Base-by-base conservation (phyloP, 2,329 filamentous ascomycete species). In the Dryadomyces quercivorus region DNA sequence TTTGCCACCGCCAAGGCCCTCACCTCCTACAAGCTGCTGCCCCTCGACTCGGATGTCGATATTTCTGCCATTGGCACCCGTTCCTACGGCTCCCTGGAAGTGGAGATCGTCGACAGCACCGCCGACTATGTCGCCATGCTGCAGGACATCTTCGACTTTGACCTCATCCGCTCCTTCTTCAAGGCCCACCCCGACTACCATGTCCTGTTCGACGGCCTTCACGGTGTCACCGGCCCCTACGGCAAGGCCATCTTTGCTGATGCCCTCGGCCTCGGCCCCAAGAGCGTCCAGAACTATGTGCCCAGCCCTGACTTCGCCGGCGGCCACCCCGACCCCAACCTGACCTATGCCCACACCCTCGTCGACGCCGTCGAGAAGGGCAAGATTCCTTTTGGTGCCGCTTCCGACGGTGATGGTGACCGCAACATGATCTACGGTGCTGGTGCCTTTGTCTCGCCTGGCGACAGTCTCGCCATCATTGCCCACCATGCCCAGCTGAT, bases 391-490 rank as follows among this genome's bases (percentile, higher is more conserved):
- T 98, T 98, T 64, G 93, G 93, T 66, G 93, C 93, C 56, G 93
- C 93, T 50, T 95, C 88, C 60, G 93, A 98, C 63, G 93, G 93
- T 63, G 93, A 98, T 64, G 93, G 93, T 65, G 93, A 98, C 76
- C 88, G 93, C 63, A 98, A 98, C 82, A 98, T 98, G 93, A 98
- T 98, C 67, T 98, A 98, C 73, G 93, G 93, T 59, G 91, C 92
- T 61, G 92, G 94, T 65, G 84, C 86, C 47, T 98, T 98, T 66
- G 93, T 98, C 58, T 97, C 92, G 8, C 93, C 93, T 8, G 93
- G 93, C 66, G 93, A 98, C 76, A 95, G 89, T 65, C 77, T 98
- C 64, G 93, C 93, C 66, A 98, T 98, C 69, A 98, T 98, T 66
- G 90, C 93, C 50, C 93, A 98, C 76, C 86, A 98, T 69, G 90